These are phyloP conservation scores for Thraustotheca clavata DNA, from an alignment of 352 stramenopile species.

Conservation along the genomic window DNA sequence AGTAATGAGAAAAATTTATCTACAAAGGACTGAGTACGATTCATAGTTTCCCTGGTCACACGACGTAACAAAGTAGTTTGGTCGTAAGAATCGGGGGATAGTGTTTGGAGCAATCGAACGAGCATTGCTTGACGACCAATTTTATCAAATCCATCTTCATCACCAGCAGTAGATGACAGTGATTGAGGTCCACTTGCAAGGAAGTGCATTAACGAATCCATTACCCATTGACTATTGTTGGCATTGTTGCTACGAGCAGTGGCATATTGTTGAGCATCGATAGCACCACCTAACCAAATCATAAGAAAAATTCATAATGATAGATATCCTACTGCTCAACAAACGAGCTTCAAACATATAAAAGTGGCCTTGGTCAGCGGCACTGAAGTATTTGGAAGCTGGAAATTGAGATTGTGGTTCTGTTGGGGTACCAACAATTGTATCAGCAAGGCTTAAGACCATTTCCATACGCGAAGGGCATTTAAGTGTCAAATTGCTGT, in stretches of 20 bases:
- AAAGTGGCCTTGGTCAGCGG: constrained; percentile 78
- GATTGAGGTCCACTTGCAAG: constrained; percentile 65
- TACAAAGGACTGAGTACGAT: constrained; percentile 27
- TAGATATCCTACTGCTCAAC: constrained; percentile 34
- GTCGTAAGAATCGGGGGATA: constrained; percentile 78
- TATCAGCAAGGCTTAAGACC: constrained; percentile 69
- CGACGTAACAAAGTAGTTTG: constrained; percentile 55
- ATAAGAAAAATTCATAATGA: background rate
- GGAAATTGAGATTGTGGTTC: constrained; percentile 8
- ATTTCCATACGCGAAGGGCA: constrained; percentile 78
- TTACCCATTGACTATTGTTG: constrained; percentile 48
- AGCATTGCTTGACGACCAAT: constrained; percentile 71
- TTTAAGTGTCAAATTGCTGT: constrained; percentile 30
- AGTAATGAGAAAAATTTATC: background rate
- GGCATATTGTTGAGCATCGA: constrained; percentile 76
- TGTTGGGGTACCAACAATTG: constrained; percentile 45
- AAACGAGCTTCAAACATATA: constrained; percentile 87
- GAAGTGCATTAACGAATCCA: constrained; percentile 86
- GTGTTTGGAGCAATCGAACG: constrained; percentile 71
- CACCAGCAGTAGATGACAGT: constrained; percentile 31
- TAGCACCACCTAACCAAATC: constrained; percentile 40
- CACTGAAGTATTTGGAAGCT: constrained; percentile 42
- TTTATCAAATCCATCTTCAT: constrained; percentile 82
- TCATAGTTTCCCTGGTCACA: constrained; percentile 70
- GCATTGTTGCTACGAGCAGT: constrained; percentile 38